Evolutionary conservation across 2,329 filamentous ascomycete genomes (phyloP), one percentile per base, ranked within the genome.

Genomic region (Sarocladium strictum): DNA sequence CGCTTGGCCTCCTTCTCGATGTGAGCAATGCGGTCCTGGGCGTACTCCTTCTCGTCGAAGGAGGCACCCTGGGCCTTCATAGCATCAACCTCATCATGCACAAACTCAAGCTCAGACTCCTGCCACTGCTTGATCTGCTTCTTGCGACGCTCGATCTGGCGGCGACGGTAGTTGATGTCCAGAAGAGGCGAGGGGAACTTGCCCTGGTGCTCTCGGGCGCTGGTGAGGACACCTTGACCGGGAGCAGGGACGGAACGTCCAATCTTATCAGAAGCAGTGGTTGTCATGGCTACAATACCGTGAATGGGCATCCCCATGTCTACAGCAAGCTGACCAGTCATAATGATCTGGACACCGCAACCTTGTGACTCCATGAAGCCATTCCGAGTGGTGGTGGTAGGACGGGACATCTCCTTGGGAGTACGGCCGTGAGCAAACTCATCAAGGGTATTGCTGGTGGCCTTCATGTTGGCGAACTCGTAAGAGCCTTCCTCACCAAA

Each of bases 361-460:
- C 94, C 94, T 74, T 99, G 94, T 2, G 95, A 96, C 75, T 99
- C 94, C 94, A 99, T 97, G 79, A 99, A 99, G 53, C 94, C 94
- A 65, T 92, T 94, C 73, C 94, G 84, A 58, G 94, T 99, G 2
- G 94, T 99, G 43, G 94, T 99, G 4, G 92, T 95, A 3, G 94
- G 94, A 58, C 94, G 87, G 29, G 95, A 99, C 94, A 99, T 99
- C 74, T 99, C 94, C 72, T 86, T 84, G 12, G 94, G 93, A 51
- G 94, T 97, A 61, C 94, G 90, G 49, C 94, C 94, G 66, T 97
- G 94, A 10, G 86, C 90, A 63, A 99, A 90, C 71, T 99, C 95
- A 62, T 97, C 92, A 58, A 97, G 88, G 24, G 93, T 92, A 68
- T 97, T 99, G 81, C 92, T 97, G 55, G 94, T 99, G 57, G 94